Conservation (phyloP, 495 filamentous ascomycete species). For the Hypoxylon lienhwacheense region DNA sequence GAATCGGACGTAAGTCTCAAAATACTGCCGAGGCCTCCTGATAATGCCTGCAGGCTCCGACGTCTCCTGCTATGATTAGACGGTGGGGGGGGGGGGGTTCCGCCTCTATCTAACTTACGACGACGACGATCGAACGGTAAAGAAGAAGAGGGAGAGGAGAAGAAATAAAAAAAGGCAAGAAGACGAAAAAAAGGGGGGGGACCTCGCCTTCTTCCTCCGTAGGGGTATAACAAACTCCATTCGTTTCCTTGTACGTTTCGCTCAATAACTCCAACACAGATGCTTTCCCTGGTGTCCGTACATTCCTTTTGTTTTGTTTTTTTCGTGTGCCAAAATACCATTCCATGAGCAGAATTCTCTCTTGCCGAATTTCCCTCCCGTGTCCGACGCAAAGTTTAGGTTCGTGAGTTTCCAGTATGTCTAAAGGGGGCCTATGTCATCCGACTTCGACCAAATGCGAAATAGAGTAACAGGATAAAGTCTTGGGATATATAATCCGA, state of each 20-base stretch:
- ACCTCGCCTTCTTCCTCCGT: conserved; percentile 5
- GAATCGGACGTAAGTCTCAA: no score
- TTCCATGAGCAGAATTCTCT: conserved; percentile 6
- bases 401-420: conserved; percentile 33
- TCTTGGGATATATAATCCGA: neutral
- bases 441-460: neutral
- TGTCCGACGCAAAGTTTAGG: conserved; percentile 19
- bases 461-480: conserved; percentile 11
- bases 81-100: no score
- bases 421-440: conserved; percentile 13
- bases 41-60: no score
- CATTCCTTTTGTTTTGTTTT: conserved; percentile 9
- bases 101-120: no score
- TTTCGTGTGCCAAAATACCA: conserved; percentile 22
- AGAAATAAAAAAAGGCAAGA: no score
- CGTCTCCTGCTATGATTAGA: no score
- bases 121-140: no score
- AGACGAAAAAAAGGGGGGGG: no score
- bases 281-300: conserved; percentile 28
- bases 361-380: conserved; percentile 12
- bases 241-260: conserved; percentile 19
- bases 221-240: conserved; percentile 37
- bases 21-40: no score
- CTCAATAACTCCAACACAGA: conserved; percentile 28
- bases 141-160: no score